Evolutionary conservation across 2,329 filamentous ascomycete species (phyloP).

Genomic region (Colletotrichum tabaci): DNA sequence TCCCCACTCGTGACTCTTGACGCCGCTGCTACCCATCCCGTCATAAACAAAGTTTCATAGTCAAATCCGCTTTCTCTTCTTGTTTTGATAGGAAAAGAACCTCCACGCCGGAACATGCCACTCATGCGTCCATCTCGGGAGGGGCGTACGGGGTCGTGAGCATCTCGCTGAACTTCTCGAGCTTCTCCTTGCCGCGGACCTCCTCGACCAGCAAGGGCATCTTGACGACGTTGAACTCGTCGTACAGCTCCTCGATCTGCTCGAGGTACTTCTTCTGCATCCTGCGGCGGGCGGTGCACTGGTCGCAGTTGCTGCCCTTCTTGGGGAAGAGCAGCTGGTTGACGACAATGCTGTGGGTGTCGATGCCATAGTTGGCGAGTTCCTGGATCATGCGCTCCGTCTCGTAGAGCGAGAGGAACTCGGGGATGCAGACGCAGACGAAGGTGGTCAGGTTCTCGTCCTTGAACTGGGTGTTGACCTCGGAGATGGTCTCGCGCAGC

Average conservation of each 20-base stretch:
- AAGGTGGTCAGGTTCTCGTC: conserved; percentile 96
- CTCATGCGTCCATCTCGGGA: conserved; percentile 58
- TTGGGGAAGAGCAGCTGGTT: conserved; percentile 97
- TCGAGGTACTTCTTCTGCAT: conserved; percentile 99
- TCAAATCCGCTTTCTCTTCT: neutral
- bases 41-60: conserved; percentile 29
- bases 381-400: conserved; percentile 99
- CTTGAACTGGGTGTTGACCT: conserved; percentile 99
- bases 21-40: conserved; percentile 31
- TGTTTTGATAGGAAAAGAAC: no score
- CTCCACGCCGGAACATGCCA: no score
- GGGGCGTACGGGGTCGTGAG: conserved; percentile 82
- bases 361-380: conserved; percentile 91
- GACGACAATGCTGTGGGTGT: conserved; percentile 97
- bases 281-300: conserved; percentile 93
- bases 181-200: conserved; percentile 92
- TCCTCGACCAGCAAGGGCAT: conserved; percentile 98
- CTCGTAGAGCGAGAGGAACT: conserved; percentile 97
- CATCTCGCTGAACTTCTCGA: conserved; percentile 93
- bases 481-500: conserved; percentile 90
- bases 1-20: conserved; percentile 26
- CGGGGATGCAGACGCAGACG: conserved; percentile 97
- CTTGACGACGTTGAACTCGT: conserved; percentile 99
- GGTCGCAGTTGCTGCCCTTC: conserved; percentile 87
- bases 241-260: conserved; percentile 98